Evolutionary conservation across 768 basidiomycete genomes (phyloP).

Genomic region (Suillus discolor): DNA sequence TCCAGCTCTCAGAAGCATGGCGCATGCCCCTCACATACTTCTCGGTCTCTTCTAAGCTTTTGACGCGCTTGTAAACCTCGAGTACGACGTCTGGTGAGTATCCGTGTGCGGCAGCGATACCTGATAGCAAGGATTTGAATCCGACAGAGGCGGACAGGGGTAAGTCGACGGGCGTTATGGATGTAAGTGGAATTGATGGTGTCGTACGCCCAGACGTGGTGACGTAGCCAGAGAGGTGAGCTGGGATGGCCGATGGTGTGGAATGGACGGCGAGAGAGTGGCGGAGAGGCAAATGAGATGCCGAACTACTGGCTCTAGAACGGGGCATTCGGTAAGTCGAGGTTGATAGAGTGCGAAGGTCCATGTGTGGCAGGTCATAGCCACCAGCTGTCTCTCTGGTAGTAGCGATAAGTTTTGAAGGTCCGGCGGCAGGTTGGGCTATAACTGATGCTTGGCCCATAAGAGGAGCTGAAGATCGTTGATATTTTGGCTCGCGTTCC

Average conservation of each 20-base stretch:
- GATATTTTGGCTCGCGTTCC: not conserved
- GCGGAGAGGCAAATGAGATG: conserved; percentile 13
- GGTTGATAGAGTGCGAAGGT: conserved; percentile 23
- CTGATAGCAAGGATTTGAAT: conserved; percentile 33
- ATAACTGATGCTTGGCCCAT: not conserved
- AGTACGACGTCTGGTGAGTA: conserved; percentile 44
- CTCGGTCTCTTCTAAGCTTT: conserved; percentile 42
- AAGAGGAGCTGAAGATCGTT: not conserved
- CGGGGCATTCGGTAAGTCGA: conserved; percentile 1
- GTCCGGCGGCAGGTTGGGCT: not conserved
- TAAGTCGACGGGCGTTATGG: conserved; percentile 15
- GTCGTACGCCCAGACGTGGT: not conserved
- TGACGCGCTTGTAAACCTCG: conserved; percentile 36
- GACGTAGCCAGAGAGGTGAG: conserved; percentile 6
- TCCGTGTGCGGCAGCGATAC: conserved; percentile 49
- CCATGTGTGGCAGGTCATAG: conserved; percentile 22
- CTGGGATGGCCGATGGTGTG: conserved; percentile 10
- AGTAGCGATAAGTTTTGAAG: not conserved
- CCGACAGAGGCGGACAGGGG: conserved; percentile 27
- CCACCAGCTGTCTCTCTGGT: conserved; percentile 16
- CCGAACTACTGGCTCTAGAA: not conserved
- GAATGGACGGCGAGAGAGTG: conserved; percentile 21
- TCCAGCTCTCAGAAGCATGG: conserved; percentile 35
- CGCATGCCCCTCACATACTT: conserved; percentile 40
- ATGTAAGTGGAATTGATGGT: conserved; percentile 3